Base-by-base conservation (phyloP, 768 basidiomycete species). In the Mycena metata region DNA sequence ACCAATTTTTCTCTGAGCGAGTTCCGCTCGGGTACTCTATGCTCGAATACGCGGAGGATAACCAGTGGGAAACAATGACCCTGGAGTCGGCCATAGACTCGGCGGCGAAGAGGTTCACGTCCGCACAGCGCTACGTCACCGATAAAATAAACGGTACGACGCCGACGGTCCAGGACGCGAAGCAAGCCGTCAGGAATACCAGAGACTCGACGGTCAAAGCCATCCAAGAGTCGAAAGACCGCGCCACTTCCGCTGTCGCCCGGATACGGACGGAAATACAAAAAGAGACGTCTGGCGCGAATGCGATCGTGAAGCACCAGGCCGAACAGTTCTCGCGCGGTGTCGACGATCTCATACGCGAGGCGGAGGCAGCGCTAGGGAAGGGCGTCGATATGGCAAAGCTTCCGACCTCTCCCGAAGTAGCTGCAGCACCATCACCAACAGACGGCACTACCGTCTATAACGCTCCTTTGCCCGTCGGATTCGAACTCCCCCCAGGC, bases 401-500 rank as follows among this genome's bases (percentile, higher is more conserved):
- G 41, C 51, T 70, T 43, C 76, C 77, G 19, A 69, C 77, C 12
- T 68, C 77, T 30, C 67, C 74, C 13, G 70, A 77, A 17, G 76
- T 78, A 19, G 56, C 79, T 21, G 51, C 73, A 35, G 41, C 56
- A 60, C 63, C 69, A 69, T 69, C 69, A 33, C 68, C 47, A 47
- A 46, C 67, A 24, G 65, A 74, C 64, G 64, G 70, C n/a, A 80
- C 81, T 33, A 81, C 81, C 50, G 81, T 92, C 21, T 97, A 97
- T 76, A 79, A 82, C 50, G 86, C 81, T 19, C 91, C 91, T 8
- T 84, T 99, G 24, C 98, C 97, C n/a, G 80, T 99, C 57, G 97
- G 96, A 15, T 95, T 94, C 77, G 96, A 98, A 78, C 95, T 92
- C 12, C 96, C 97, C 39, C 95, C 95, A 24, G 97, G 97, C 21